Evolutionary conservation across 495 filamentous ascomycete genomes (phyloP).

Genomic region (Bacidia rubella): DNA sequence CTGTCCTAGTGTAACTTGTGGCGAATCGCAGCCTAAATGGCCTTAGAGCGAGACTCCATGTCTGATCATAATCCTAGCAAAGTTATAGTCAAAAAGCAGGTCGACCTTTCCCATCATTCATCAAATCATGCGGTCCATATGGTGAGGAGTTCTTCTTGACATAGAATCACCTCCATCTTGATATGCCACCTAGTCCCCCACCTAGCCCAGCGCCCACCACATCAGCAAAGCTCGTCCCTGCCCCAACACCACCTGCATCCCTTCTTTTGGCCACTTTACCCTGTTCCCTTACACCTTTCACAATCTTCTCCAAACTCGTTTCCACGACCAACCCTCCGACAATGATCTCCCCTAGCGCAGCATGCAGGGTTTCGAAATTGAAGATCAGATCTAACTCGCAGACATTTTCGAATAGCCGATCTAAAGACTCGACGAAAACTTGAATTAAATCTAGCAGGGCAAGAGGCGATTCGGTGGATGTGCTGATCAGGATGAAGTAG

Average conservation of each 20-base stretch:
- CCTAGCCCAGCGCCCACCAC: constrained; percentile 7
- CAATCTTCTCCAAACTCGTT: constrained; percentile 76
- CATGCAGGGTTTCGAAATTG: constrained; percentile 94
- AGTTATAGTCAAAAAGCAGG: no score
- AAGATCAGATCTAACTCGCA: constrained; percentile 98
- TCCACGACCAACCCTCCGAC: constrained; percentile 93
- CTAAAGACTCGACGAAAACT: constrained; percentile 91
- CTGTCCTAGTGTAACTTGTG: no score
- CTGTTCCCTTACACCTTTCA: constrained; percentile 73
- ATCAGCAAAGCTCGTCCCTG: constrained; percentile 36
- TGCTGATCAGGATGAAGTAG: constrained; percentile 95
- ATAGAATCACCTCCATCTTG: neutral
- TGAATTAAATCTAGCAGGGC: constrained; percentile 94
- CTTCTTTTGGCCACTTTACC: constrained; percentile 62
- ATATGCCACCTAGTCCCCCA: neutral
- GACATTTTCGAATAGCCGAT: constrained; percentile 92
- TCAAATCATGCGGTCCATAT: no score
- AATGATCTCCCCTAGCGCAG: constrained; percentile 84
- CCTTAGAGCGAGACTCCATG: no score
- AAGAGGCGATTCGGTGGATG: constrained; percentile 91
- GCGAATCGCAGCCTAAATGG: no score
- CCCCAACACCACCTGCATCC: constrained; percentile 19
- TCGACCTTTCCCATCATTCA: no score
- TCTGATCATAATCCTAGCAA: no score
- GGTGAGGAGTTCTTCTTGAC: constrained; percentile 9